Percentiles rank a stretch among this genome's conserved stretches.
Conservation (phyloP, 139 green algal genomes). For the Pseudopediastrum boryanum region DNA sequence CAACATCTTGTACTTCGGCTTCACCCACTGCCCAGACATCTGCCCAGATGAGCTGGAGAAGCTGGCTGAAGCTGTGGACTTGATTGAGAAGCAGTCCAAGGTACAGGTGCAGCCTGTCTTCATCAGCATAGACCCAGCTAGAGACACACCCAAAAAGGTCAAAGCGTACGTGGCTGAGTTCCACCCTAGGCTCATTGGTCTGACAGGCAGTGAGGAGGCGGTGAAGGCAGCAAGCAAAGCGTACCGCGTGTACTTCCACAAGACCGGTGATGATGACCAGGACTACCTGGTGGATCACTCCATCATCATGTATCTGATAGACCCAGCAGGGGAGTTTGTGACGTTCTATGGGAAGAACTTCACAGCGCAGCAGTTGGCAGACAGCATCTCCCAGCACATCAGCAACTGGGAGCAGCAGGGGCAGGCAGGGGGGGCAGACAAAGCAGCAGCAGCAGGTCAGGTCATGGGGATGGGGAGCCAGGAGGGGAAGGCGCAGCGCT, state of each 20-base stretch:
- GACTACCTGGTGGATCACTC: slow-evolving; percentile 99
- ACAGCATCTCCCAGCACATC: slow-evolving; percentile 41
- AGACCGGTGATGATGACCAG: slow-evolving; percentile 50
- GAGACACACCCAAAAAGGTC: slow-evolving; percentile 79
- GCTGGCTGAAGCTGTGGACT: slow-evolving; percentile 75
- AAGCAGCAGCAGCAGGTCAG: background rate
- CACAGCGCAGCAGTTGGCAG: slow-evolving; percentile 7
- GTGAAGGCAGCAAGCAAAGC: slow-evolving; percentile 70
- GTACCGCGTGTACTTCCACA: slow-evolving; percentile 87
- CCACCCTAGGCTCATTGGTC: slow-evolving; percentile 91
- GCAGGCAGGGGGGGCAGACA: background rate
- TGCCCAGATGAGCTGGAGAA: slow-evolving; percentile 99
- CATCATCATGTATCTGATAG: slow-evolving; percentile 97
- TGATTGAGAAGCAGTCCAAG: slow-evolving; percentile 51
- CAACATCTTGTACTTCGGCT: slow-evolving; percentile 97
- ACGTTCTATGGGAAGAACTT: slow-evolving; percentile 85
- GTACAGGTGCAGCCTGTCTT: slow-evolving; percentile 87
- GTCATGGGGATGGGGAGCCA: too few species aligned
- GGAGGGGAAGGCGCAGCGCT: too few species aligned
- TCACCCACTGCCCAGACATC: slow-evolving; percentile 98
- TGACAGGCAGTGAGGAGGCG: slow-evolving; percentile 85
- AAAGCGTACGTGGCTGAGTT: slow-evolving; percentile 93
- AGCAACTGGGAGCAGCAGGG: slow-evolving; percentile 16
- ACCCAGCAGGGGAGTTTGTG: slow-evolving; percentile 90
- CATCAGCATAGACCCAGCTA: slow-evolving; percentile 94